Evolutionary conservation across 1,284 basidiomycete species (phyloP), one percentile per base, ranked within the genome.

Genomic region (Cryptococcus depauperatus): DNA sequence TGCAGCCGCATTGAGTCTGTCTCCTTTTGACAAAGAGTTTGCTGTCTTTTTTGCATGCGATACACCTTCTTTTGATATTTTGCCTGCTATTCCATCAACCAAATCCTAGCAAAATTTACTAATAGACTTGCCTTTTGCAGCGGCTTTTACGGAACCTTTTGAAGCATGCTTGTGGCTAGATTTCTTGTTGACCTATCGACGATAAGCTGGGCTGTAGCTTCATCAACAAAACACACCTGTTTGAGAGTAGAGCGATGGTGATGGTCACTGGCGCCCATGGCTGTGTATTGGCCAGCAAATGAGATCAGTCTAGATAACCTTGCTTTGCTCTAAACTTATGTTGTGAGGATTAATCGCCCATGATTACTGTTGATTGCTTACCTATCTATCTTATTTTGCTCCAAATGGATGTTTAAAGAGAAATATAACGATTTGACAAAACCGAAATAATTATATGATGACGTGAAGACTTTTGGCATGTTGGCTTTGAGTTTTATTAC

Each of bases 91-190:
- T 35, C 6, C 11, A 8, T n/a, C 14, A 27, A 23, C 3, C 5
- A 35, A 35, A 18, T 16, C 25, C 22, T 13, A 21, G 38, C 3
- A 11, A 25, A n/a, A 9, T n/a, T 45, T 18, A 37, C 35, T 6
- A 41, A 6, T n/a, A 35, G 26, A 54, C 69, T 37, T 29, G 82
- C 88, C 88, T 74, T 91, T 92, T 13, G 85, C 80, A 33, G 79
- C 77, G 35, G 86, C 83, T 66, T 85, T 89, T 37, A 89, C 62
- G 0, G 83, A 77, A 7, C 55, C 80, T 69, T 93, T 92, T 4
- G 85, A 79, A 0, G 88, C 79, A 75, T 95, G 88, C 62, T 82
- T 84, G 1, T 85, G 87, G 67, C 92, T 92, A 77, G 86, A 93
- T 1, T 77, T 54, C 66, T 95, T 95, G 69, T 95, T 93, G 74